Evolutionary conservation across 176 grass and related monocot genomes (phyloP), one percentile per base, ranked within the genome.

Genomic region (Panicum miliaceum): DNA sequence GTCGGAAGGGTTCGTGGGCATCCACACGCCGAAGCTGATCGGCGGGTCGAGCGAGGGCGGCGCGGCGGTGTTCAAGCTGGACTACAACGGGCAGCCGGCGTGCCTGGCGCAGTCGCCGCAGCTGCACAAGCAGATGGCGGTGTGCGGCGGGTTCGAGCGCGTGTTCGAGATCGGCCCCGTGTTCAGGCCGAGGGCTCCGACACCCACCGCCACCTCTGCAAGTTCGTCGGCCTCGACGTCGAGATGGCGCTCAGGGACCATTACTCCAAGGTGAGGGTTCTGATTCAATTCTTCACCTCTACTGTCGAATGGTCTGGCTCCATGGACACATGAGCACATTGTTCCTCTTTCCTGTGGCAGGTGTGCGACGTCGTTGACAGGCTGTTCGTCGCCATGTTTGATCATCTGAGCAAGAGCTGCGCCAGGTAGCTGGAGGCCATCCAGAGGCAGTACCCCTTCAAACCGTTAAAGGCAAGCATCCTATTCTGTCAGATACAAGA

Each of bases 101-200:
- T 94, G 90, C 64, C 82, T 94, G 68, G 90, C 94, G 26, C 92
- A 97, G 72, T 94, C 94, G 45, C 94, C 94, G 32, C 94, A 94
- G 69, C 78, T 94, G 68, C 59, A 92, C 84, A 97, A 97, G 64
- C 94, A 94, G 58, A 91, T 92, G 90, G 64, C 67, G 4, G 57
- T 97, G 40, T 94, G 86, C 50, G 94, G 92, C 12, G 94, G 86
- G 6, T 89, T 92, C 62, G 50, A 79, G 3, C 92, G 87, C 50
- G 89, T 97, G 7, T 94, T 94, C 85, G 91, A 92, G 84, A 85
- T 93, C 19, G 90, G 90, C 3, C 52, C 86, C 3, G 94, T 91
- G 10, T 93, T 85, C 61, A 83, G 94, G 89, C 94, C 8, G 91
- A 96, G 60, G 77, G 91, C 60, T 93, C 90, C 6, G 72, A 89